Percentiles rank a stretch among this genome's conserved stretches.
Evolutionary conservation across 352 stramenopile genomes (phyloP).

Genomic region (Pythium aquatile): DNA sequence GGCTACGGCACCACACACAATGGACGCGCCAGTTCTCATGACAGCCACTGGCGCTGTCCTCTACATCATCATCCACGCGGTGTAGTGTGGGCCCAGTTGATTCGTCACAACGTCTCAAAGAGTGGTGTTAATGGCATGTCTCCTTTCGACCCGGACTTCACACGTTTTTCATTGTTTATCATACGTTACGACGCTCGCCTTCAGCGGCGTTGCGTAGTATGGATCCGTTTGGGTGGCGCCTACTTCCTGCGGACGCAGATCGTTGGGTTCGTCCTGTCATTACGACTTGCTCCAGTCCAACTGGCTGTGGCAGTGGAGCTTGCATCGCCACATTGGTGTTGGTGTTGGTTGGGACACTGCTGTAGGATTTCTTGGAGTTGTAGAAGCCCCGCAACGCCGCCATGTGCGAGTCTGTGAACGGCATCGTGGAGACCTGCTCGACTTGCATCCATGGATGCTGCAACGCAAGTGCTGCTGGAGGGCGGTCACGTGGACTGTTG

Average conservation of each 20-base stretch:
- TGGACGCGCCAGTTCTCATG: constrained; percentile 88
- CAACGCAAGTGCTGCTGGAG: constrained; percentile 56
- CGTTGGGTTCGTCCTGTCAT: neutral
- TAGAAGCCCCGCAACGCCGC: constrained; percentile 43
- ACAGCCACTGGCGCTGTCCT: constrained; percentile 71
- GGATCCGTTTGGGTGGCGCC: neutral
- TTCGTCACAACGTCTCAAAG: constrained; percentile 5
- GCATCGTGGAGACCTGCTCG: constrained; percentile 30
- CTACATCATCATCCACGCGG: constrained; percentile 75
- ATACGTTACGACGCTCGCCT: constrained; percentile 13
- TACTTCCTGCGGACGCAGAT: constrained; percentile 17
- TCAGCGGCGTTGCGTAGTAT: neutral
- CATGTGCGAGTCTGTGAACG: constrained; percentile 54
- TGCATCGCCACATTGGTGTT: neutral
- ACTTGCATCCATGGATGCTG: constrained; percentile 71
- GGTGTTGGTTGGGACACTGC: neutral
- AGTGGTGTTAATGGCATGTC: neutral
- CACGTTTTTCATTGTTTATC: neutral
- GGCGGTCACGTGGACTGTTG: constrained; percentile 52
- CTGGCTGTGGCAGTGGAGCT: neutral
- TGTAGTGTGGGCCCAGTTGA: constrained; percentile 32
- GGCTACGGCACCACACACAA: constrained; percentile 81
- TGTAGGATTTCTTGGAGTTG: constrained; percentile 5
- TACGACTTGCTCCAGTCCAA: neutral
- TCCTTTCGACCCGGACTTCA: neutral